Conservation (phyloP, 2,329 filamentous ascomycete species). For the Microcyclospora pomicola region DNA sequence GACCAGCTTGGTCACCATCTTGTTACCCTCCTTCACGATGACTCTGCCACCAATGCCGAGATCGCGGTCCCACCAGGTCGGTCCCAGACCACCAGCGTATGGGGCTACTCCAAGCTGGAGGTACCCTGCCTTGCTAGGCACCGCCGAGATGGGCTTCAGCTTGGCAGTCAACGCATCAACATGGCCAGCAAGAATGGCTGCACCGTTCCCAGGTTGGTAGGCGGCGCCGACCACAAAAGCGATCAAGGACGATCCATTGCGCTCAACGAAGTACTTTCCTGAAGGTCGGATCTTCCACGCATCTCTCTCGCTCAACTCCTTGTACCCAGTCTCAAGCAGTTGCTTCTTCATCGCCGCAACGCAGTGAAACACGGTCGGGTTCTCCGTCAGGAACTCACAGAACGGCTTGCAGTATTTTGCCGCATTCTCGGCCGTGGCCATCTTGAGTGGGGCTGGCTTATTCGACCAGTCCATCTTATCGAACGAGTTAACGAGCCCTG, state of each 20-base stretch:
- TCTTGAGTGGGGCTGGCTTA: no score
- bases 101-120: conserved; percentile 81
- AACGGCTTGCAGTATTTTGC: conserved; percentile 29
- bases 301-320: conserved; percentile 65
- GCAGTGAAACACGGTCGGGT: conserved; percentile 87
- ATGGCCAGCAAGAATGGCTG: conserved; percentile 81
- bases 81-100: conserved; percentile 76
- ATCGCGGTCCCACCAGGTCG: conserved; percentile 96
- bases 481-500: no score
- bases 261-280: conserved; percentile 77
- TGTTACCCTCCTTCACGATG: conserved; percentile 65
- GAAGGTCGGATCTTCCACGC: conserved; percentile 68
- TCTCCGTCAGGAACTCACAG: conserved; percentile 71
- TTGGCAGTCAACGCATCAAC: conserved; percentile 84
- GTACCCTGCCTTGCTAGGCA: conserved; percentile 75
- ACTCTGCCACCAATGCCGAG: conserved; percentile 82
- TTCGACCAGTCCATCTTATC: no score
- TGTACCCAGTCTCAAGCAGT: conserved; percentile 59
- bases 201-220: conserved; percentile 73
- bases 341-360: conserved; percentile 66
- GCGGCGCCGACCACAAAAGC: conserved; percentile 70
- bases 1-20: conserved; percentile 68
- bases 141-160: conserved; percentile 78
- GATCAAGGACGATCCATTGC: conserved; percentile 75
- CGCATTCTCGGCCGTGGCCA: conserved; percentile 10